Evolutionary conservation across 306 rosid genomes (phyloP), one percentile per base, ranked within the genome.

Genomic region (Cyamopsis tetragonoloba): DNA sequence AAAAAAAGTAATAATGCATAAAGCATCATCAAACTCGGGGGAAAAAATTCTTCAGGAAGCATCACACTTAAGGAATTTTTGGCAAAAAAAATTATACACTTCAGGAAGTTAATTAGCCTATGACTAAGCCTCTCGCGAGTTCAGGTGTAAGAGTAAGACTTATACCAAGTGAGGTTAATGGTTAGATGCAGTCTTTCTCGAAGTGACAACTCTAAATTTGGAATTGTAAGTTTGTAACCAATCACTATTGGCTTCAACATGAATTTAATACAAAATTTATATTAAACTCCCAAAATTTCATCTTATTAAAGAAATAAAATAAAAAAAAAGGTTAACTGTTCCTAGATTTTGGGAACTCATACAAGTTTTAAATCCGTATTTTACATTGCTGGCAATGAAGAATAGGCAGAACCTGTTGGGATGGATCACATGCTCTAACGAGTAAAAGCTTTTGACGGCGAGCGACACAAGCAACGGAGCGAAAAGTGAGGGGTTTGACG

Each of bases 321-420:
- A 4, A 48, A 50, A 4, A 13, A 19, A 4, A n/a, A n/a, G 18
- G 2, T 5, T 4, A 8, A 22, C 9, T 13, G 5, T 2, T 2
- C 24, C 58, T 13, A 30, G 17, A 64, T 13, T 23, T 4, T 3
- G 5, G 22, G 38, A 62, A 62, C 13, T 15, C 31, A 14, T 22
- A 23, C 68, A 50, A 39, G 5, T 42, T 27, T 65, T n/a, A 24
- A 31, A 6, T 22, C 23, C 2, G 18, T 15, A 19, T 38, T 4
- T 41, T 24, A 55, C n/a, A 44, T 6, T 18, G 1, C n/a, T 23
- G 30, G 47, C 12, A 5, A 68, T 74, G 61, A 42, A 53, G 39
- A 49, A 70, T 53, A 34, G n/a, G n/a, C n/a, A 57, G 41, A 6
- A 92, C 98, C 98, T 84, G 82, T 39, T 77, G 68, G 62, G 92